These are phyloP conservation scores for Pelargonium fulgidum DNA, from an alignment of 441 rosid species.

Conservation along the genomic window DNA sequence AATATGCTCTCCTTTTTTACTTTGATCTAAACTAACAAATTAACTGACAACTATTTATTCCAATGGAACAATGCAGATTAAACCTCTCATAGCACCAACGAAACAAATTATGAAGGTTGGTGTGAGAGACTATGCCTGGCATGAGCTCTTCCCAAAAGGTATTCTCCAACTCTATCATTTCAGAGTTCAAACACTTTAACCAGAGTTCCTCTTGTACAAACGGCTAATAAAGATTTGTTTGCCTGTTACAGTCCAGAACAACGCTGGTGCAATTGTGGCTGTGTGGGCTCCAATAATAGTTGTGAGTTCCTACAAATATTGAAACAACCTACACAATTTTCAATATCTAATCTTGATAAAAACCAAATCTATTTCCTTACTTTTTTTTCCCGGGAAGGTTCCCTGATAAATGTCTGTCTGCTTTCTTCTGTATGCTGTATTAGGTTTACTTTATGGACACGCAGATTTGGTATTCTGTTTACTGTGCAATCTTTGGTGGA, in stretches of 20 bases:
- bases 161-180: conserved; percentile 13
- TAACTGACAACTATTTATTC: conserved; percentile 12
- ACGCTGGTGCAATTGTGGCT: conserved; percentile 88
- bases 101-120: conserved; percentile 71
- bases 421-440: conserved; percentile 19
- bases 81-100: conserved; percentile 83
- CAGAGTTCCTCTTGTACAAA: neutral
- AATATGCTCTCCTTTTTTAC: neutral
- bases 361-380: neutral
- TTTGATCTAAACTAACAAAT: neutral
- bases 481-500: conserved; percentile 85
- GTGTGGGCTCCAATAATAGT: conserved; percentile 96
- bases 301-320: conserved; percentile 44
- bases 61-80: conserved; percentile 56
- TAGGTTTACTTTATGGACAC: conserved; percentile 99
- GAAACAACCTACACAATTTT: conserved; percentile 9
- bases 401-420: conserved; percentile 5
- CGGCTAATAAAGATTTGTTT: conserved; percentile 19
- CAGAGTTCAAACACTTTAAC: conserved; percentile 6
- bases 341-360: conserved; percentile 8
- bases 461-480: conserved; percentile 99
- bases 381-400: neutral
- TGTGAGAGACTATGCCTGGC: conserved; percentile 73
- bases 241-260: conserved; percentile 59
- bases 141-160: conserved; percentile 88